Percentiles rank a stretch among this genome's conserved stretches.
These are phyloP conservation scores for Xylariaceae sp. DNA, from an alignment of 2,329 filamentous ascomycete genomes.

Conservation along the genomic window DNA sequence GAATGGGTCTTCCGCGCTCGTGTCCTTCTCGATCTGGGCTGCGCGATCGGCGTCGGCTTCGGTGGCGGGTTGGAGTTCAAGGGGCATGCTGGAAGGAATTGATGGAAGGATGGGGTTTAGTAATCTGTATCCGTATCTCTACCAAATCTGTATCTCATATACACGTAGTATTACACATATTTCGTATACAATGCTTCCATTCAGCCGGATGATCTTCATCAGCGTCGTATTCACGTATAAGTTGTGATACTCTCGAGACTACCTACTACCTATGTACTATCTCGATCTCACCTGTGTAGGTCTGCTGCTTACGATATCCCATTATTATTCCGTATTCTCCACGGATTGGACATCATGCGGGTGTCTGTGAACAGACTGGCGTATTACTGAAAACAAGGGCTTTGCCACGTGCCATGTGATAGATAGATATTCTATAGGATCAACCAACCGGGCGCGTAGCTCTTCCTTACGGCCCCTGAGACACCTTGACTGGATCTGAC, in stretches of 20 bases:
- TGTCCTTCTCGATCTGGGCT: conserved; percentile 35
- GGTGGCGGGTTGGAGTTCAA: conserved; percentile 34
- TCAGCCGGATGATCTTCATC: too few species aligned
- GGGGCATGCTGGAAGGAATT: conserved; percentile 32
- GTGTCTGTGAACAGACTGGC: background rate
- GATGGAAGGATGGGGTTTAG: background rate
- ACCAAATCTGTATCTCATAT: background rate
- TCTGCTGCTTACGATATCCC: too few species aligned
- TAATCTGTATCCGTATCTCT: background rate
- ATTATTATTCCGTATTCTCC: too few species aligned
- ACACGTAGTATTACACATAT: too few species aligned
- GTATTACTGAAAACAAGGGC: too few species aligned
- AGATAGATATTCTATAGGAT: too few species aligned
- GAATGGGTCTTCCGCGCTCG: conserved; percentile 34
- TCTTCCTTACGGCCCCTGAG: too few species aligned
- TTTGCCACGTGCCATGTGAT: too few species aligned
- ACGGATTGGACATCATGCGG: background rate
- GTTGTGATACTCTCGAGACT: background rate
- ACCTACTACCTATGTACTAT: background rate
- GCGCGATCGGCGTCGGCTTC: conserved; percentile 35
- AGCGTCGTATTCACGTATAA: background rate
- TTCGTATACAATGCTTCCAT: too few species aligned
- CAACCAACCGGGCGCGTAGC: too few species aligned
- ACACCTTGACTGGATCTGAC: too few species aligned
- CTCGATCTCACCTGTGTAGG: background rate